Evolutionary conservation across 202 grass and related monocot species (phyloP).

Genomic region (Schoenoplectus triqueter): DNA sequence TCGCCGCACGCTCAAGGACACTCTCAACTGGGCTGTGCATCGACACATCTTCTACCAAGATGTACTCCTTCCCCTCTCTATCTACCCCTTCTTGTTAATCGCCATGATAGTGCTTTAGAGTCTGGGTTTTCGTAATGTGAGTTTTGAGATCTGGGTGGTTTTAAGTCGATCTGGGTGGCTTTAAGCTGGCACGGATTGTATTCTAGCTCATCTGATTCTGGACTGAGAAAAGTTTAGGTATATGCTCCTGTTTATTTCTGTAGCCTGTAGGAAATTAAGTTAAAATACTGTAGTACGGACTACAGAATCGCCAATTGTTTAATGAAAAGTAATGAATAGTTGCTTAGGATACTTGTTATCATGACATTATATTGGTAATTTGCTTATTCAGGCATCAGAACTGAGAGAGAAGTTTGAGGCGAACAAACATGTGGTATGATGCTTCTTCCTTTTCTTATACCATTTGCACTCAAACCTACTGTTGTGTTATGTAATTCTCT

Average conservation of each 20-base stretch:
- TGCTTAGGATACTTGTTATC: background rate
- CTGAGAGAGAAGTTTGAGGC: conserved; percentile 94
- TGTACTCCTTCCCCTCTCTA: conserved; percentile 36
- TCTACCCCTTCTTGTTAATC: background rate
- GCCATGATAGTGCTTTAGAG: conserved; percentile 19
- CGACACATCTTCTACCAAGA: conserved; percentile 98
- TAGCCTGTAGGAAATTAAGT: background rate
- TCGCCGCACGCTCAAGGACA: conserved; percentile 85
- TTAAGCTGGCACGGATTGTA: background rate
- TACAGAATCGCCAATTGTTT: background rate
- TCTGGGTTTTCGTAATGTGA: conserved; percentile 30
- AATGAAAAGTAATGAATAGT: background rate
- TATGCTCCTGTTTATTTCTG: background rate
- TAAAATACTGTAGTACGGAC: background rate
- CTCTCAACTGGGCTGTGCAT: conserved; percentile 98
- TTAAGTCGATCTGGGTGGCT: background rate
- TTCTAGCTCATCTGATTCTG: background rate
- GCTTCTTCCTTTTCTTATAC: conserved; percentile 19
- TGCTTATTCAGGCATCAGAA: conserved; percentile 69
- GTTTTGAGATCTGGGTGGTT: conserved; percentile 12
- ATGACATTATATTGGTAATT: conserved; percentile 14
- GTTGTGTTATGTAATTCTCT: background rate
- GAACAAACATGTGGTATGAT: conserved; percentile 74
- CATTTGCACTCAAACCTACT: background rate
- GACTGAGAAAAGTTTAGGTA: background rate